Percentiles rank a stretch among this genome's conserved stretches.
Conservation (phyloP, 1,284 basidiomycete species). For the Cryptococcus sp. region DNA sequence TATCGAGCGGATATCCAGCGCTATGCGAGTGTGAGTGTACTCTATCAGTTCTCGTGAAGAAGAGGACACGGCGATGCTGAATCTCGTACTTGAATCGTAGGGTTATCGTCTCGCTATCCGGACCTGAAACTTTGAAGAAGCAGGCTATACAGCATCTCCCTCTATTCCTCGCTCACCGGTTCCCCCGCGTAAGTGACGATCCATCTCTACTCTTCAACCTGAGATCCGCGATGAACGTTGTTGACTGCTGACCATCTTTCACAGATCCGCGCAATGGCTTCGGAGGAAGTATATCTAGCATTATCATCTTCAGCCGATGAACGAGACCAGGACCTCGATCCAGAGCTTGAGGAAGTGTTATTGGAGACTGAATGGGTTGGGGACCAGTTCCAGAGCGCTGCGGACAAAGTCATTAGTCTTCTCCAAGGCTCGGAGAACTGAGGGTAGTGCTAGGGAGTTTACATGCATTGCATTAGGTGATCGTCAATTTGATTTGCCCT, state of each 20-base stretch:
- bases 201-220: too few relatives aligned
- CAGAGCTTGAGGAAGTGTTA: constrained; percentile 72
- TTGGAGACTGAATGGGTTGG: constrained; percentile 75
- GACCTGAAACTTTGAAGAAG: constrained; percentile 45
- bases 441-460: background rate
- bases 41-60: too few relatives aligned
- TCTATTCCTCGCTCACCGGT: constrained; percentile 71
- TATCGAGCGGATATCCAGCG: constrained; percentile 70
- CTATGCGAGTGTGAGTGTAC: constrained; percentile 72
- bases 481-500: background rate
- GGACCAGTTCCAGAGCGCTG: constrained; percentile 14
- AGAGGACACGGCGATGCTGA: too few relatives aligned
- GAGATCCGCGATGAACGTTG: too few relatives aligned
- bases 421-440: background rate
- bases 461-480: background rate
- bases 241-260: constrained; percentile 6
- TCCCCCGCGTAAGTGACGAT: constrained; percentile 74
- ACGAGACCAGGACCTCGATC: constrained; percentile 71
- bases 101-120: constrained; percentile 55
- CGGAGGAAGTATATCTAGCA: constrained; percentile 75
- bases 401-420: constrained; percentile 21
- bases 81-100: constrained; percentile 53
- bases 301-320: constrained; percentile 60
- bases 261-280: constrained; percentile 74
- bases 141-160: constrained; percentile 58